Conservation (phyloP, 208 protist species). For the Spongospora subterranea region DNA sequence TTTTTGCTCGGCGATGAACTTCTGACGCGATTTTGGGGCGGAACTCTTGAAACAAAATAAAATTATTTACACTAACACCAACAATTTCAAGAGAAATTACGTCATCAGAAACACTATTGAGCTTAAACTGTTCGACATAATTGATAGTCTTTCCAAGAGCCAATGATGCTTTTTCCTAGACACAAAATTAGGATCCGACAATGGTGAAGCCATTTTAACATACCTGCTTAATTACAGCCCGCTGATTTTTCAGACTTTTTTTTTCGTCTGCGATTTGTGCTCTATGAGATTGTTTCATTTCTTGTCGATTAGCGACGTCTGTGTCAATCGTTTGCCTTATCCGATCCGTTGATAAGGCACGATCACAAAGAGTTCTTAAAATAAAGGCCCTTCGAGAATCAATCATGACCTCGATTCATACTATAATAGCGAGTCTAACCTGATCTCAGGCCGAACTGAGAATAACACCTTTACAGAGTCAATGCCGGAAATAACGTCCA, state of each 20-base stretch:
- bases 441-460: not conserved
- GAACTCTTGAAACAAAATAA: too few relatives aligned
- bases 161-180: not conserved
- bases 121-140: not conserved
- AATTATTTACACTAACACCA: not conserved
- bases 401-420: not conserved
- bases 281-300: conserved; percentile 22
- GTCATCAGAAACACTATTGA: not conserved
- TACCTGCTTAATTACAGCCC: conserved; percentile 30
- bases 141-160: not conserved
- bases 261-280: not conserved
- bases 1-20: conserved; percentile 18
- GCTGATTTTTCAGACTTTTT: conserved; percentile 19
- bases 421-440: not conserved
- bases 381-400: not conserved
- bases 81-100: not conserved
- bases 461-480: not conserved
- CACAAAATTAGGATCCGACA: not conserved
- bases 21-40: conserved; percentile 8
- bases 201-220: not conserved
- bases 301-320: conserved; percentile 20
- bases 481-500: not conserved
- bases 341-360: not conserved
- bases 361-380: not conserved
- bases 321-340: not conserved